A percentile compares a stretch with the other conserved stretches of the same genome.
phyloP scores from a whole-genome alignment of 108 stramenopile species.

The Nitzschia sp. region DNA sequence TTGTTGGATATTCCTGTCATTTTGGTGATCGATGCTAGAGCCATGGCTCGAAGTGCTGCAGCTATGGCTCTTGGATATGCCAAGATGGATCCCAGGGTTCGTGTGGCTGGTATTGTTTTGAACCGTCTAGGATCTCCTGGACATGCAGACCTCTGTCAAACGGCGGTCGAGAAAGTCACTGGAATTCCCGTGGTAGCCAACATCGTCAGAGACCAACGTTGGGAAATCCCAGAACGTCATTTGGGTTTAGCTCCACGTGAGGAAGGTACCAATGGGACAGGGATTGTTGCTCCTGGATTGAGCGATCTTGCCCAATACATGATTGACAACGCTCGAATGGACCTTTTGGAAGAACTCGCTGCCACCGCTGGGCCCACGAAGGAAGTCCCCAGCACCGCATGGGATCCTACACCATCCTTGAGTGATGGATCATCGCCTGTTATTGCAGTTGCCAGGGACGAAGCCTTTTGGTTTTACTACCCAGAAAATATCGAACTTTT shows the following conservation, averaged over 20 bases:
- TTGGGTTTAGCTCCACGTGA: not conserved
- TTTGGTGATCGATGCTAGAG: not conserved
- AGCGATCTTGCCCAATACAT: too few species aligned
- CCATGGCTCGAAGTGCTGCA: slow-evolving; percentile 2
- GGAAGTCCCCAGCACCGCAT: too few species aligned
- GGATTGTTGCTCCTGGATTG: too few species aligned
- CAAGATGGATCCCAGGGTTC: not conserved
- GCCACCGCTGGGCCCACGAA: too few species aligned
- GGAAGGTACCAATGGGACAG: not conserved
- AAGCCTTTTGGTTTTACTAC: too few species aligned
- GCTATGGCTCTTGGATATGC: slow-evolving; percentile 6
- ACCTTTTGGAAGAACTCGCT: too few species aligned
- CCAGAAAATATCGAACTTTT: too few species aligned
- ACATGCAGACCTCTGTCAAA: not conserved
- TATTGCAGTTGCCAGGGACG: too few species aligned
- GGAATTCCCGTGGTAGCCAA: not conserved
- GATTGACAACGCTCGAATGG: too few species aligned
- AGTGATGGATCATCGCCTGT: too few species aligned
- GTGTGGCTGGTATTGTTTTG: not conserved
- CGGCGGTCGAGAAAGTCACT: not conserved
- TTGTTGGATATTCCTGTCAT: slow-evolving; percentile 1
- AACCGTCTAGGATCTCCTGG: not conserved
- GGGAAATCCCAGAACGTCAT: slow-evolving; percentile 6
- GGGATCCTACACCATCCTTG: too few species aligned
- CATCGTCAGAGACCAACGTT: not conserved